Percentiles rank a stretch among this genome's conserved stretches.
phyloP scores from a whole-genome alignment of 345 rosid genomes.

The Aethionema arabicum region DNA sequence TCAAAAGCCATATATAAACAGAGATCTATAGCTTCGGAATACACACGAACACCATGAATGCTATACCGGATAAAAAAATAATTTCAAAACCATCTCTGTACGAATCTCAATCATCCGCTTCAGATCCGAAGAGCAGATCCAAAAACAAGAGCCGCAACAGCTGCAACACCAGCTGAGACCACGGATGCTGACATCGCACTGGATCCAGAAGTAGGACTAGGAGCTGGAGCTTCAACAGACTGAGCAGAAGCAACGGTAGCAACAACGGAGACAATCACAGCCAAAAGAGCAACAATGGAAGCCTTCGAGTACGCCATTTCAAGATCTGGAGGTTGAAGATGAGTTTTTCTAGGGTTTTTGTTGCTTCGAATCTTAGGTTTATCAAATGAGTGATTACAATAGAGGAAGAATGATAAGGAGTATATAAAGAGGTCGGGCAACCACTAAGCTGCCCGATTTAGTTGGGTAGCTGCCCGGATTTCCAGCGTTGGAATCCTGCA shows the following conservation, averaged over 20 bases:
- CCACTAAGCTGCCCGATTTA: conserved; percentile 20
- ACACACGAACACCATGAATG: conserved; percentile 37
- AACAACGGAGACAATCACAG: conserved; percentile 36
- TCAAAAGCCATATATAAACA: conserved; percentile 3
- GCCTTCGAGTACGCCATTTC: conserved; percentile 49
- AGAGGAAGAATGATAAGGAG: not conserved
- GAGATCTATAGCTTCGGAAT: conserved; percentile 36
- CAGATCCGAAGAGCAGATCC: conserved; percentile 56
- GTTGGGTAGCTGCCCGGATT: conserved; percentile 35
- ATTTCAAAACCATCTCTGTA: conserved; percentile 33
- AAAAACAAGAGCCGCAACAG: conserved; percentile 42
- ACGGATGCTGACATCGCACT: conserved; percentile 43
- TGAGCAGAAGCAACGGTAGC: conserved; percentile 47
- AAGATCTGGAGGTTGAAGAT: not conserved
- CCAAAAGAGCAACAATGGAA: conserved; percentile 37
- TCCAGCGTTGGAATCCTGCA: conserved; percentile 38
- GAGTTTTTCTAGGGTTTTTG: conserved; percentile 2
- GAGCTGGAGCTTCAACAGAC: conserved; percentile 53
- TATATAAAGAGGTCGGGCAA: conserved; percentile 37
- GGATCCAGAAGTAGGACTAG: conserved; percentile 55
- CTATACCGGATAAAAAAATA: conserved; percentile 18
- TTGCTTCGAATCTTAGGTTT: not conserved
- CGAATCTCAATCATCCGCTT: conserved; percentile 35
- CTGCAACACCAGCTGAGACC: conserved; percentile 42
- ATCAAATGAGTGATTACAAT: not conserved